Evolutionary conservation across 768 basidiomycete species (phyloP), one percentile per base, ranked within the genome.

Genomic region (Cystofilobasidium ferigula): DNA sequence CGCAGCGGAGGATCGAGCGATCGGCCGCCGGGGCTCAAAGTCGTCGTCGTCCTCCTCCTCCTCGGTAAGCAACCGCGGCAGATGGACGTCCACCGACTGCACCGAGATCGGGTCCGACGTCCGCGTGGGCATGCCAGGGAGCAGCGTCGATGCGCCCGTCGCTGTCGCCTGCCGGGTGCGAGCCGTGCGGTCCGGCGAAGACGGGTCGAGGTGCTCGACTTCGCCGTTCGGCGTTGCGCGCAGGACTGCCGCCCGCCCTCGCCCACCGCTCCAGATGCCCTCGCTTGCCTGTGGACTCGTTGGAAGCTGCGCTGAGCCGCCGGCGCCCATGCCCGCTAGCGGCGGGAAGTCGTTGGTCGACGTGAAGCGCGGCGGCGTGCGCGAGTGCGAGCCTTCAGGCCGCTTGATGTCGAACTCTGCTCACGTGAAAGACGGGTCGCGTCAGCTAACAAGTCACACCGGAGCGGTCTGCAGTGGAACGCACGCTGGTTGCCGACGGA

Each of bases 401-500:
- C 60, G 65, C n/a, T 45, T 61, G 24, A 67, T 28, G 38, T 61
- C 58, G 24, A 67, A 67, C n/a, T 67, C 64, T 65, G 35, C 16
- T 14, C 18, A 28, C 24, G 14, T 26, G 12, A n/a, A 32, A 40
- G n/a, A n/a, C n/a, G n/a, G n/a, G n/a, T n/a, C n/a, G n/a, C n/a
- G n/a, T 56, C 26, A 53, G 16, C 20, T 38, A 20, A 38, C 22
- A 62, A 10, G 1, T 13, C 16, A 43, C n/a, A n/a, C n/a, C n/a
- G n/a, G n/a, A n/a, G n/a, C n/a, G n/a, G n/a, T n/a, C n/a, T n/a
- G n/a, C n/a, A n/a, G n/a, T 3, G 12, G 42, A 22, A 64, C 63
- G 32, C 22, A 65, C 64, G 65, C 54, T 67, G 65, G 26, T 67
- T 53, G 12, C 65, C 65, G 24, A 67, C 65, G 16, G 58, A 61